Percentiles rank a stretch among this genome's conserved stretches.
phyloP scores from a whole-genome alignment of 495 filamentous ascomycete genomes.

The Aspergillus saccharolyticus region DNA sequence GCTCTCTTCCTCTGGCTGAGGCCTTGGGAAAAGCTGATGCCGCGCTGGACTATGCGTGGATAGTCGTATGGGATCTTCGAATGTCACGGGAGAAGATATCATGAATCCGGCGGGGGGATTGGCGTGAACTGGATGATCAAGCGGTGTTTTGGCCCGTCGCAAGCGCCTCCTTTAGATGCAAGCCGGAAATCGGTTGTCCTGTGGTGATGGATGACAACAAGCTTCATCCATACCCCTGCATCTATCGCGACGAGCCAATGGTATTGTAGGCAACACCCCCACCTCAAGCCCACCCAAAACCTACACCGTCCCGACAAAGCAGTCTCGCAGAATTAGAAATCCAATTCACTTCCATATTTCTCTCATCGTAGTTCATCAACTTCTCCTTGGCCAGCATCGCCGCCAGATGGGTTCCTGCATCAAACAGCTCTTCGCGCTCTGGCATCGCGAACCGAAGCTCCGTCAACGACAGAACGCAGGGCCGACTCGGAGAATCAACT shows the following conservation, averaged over 20 bases:
- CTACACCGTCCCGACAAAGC: neutral
- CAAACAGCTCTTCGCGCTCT: neutral
- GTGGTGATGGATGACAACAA: too few relatives aligned
- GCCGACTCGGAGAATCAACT: neutral
- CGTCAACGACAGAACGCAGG: neutral
- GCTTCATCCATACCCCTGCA: too few relatives aligned
- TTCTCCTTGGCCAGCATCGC: neutral
- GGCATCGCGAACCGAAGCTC: neutral
- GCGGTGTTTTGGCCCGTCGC: too few relatives aligned
- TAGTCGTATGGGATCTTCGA: neutral
- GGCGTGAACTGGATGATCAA: too few relatives aligned
- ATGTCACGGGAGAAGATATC: neutral
- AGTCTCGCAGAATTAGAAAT: neutral
- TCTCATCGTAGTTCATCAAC: neutral
- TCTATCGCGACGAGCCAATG: too few relatives aligned
- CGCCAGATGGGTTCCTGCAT: neutral
- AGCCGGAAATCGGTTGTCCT: too few relatives aligned
- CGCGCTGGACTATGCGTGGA: neutral
- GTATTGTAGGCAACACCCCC: too few relatives aligned
- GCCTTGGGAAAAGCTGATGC: neutral
- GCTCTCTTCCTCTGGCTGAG: neutral
- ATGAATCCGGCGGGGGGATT: neutral
- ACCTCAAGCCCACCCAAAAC: neutral
- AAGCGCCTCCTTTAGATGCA: too few relatives aligned
- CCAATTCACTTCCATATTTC: neutral